These are phyloP conservation scores for Plectosphaerella plurivora DNA, from an alignment of 2,329 filamentous ascomycete genomes.

Conservation along the genomic window DNA sequence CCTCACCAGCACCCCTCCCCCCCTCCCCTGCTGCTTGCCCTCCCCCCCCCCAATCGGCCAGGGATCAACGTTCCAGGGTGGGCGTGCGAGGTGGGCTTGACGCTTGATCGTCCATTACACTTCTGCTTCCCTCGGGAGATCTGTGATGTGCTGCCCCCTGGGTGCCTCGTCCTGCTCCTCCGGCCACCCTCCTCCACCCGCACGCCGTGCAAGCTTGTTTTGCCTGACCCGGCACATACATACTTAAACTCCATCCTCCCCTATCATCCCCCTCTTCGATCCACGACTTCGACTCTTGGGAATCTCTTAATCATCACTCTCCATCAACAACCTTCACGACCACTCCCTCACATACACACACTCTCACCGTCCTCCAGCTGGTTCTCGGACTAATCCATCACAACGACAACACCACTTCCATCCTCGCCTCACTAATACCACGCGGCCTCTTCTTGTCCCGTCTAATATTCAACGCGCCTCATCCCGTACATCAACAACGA, in stretches of 20 bases:
- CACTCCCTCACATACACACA: background rate
- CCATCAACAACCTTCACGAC: slow-evolving; percentile 18
- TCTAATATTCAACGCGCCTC: slow-evolving; percentile 12
- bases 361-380: slow-evolving; percentile 21
- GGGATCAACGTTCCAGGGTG: slow-evolving; percentile 32
- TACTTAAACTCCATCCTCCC: slow-evolving; percentile 42
- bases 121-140: slow-evolving; percentile 18
- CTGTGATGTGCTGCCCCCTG: slow-evolving; percentile 18
- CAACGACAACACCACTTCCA: slow-evolving; percentile 7
- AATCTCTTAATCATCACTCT: slow-evolving; percentile 7
- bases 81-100: slow-evolving; percentile 32
- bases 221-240: slow-evolving; percentile 30
- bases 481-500: background rate
- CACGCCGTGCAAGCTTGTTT: slow-evolving; percentile 30
- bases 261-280: slow-evolving; percentile 23
- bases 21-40: no score
- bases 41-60: slow-evolving; percentile 19
- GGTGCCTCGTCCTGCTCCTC: slow-evolving; percentile 11
- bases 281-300: slow-evolving; percentile 14
- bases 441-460: slow-evolving; percentile 12
- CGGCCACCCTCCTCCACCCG: slow-evolving; percentile 21
- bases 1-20: no score
- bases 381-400: slow-evolving; percentile 26
- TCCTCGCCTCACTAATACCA: slow-evolving; percentile 12
- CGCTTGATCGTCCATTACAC: slow-evolving; percentile 44